Evolutionary conservation across 2,329 filamentous ascomycete genomes (phyloP).

Genomic region (Botryotinia calthae): DNA sequence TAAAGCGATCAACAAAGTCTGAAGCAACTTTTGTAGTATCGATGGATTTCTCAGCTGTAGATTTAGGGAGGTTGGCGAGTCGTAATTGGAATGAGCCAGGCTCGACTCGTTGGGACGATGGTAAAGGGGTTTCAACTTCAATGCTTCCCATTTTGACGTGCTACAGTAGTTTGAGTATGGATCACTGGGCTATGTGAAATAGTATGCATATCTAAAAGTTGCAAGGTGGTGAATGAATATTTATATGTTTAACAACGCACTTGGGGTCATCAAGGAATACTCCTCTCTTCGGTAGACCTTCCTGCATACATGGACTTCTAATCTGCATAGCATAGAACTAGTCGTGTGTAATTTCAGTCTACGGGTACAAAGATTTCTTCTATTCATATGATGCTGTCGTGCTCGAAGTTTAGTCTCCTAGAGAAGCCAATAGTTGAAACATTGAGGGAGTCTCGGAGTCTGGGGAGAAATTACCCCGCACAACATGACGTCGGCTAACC

Average conservation of each 20-base stretch:
- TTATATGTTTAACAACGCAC: not conserved
- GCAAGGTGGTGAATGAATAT: not conserved
- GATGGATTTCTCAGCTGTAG: conserved; percentile 13
- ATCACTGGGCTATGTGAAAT: not conserved
- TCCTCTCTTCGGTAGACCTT: conserved; percentile 6
- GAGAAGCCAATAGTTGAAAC: not conserved
- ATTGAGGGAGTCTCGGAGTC: not conserved
- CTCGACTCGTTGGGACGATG: conserved; percentile 30
- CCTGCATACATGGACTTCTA: not conserved
- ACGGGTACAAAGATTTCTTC: not conserved
- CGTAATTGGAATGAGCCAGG: conserved; percentile 32
- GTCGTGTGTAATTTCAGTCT: not conserved
- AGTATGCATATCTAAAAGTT: not conserved
- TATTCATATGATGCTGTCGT: not conserved
- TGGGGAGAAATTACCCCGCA: conserved; percentile 10
- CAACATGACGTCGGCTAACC: conserved; percentile 13
- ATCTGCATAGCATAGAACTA: not conserved
- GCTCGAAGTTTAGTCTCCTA: not conserved
- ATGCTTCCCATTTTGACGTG: conserved; percentile 28
- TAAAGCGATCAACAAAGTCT: conserved; percentile 36
- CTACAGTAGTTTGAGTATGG: not conserved
- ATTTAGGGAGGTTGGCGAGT: conserved; percentile 27
- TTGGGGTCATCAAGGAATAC: not conserved
- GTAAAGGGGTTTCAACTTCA: conserved; percentile 13
- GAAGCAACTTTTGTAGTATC: conserved; percentile 24